Evolutionary conservation across 345 rosid genomes (phyloP), one percentile per base, ranked within the genome.

Genomic region (Clausena lansium): DNA sequence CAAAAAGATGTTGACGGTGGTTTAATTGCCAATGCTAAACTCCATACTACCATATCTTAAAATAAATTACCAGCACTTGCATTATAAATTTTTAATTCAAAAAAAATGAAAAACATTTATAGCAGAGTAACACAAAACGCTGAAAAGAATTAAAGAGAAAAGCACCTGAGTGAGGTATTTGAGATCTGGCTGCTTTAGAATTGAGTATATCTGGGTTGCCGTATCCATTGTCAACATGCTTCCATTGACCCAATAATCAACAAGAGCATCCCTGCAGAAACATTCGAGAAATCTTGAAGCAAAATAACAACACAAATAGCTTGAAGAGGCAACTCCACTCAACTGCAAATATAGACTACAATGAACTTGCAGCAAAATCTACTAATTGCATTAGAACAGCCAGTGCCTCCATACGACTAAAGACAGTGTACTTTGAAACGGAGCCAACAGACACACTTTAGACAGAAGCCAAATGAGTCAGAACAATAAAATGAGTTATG

Each of bases 181-280:
- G 85, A 88, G 86, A 67, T 91, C 86, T 39, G 88, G 89, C 79
- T 90, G 93, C 86, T 93, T 95, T 59, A 95, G 83, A 81, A 92
- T 90, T 77, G 83, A 86, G 81, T 69, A 96, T 41, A 94, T 83
- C 81, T 91, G 97, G 74, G 97, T 90, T 1, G 95, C 91, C 58
- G 84, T 83, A 88, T 91, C 97, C 92, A 84, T 77, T 30, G 94
- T 91, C 84, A 95, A 83, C 89, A 95, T 85, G 84, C 84, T 91
- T 32, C 93, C 88, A 58, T 88, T 85, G 75, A 92, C 71, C 99
- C 97, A 95, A 80, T 89, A 93, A 78, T 89, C 87, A 82, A 92
- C 74, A 86, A 95, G 92, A 38, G 94, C 94, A 76, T 93, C 95
- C 87, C 98, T 95, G 79, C 1, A 13, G 71, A 82, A 85, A 69